A percentile compares a stretch with the other conserved stretches of the same genome.
Conservation (phyloP, 495 filamentous ascomycete genomes). For the Darksidea phi region DNA sequence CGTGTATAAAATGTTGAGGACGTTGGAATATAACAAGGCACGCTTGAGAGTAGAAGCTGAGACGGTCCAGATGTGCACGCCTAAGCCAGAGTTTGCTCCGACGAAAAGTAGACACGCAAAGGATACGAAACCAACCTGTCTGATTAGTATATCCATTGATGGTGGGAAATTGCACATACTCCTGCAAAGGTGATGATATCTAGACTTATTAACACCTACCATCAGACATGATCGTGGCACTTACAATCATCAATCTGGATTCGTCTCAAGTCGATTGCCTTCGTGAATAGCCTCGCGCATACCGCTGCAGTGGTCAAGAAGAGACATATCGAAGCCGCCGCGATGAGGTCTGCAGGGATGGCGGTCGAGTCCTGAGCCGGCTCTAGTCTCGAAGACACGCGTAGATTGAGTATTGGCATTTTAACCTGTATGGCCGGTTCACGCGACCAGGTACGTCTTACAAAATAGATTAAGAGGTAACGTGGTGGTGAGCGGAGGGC, state of each 20-base stretch:
- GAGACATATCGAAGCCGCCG: slow-evolving; percentile 16
- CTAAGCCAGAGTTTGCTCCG: slow-evolving; percentile 22
- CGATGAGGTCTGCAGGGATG: slow-evolving; percentile 12
- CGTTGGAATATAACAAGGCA: slow-evolving; percentile 19
- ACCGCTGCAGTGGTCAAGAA: slow-evolving; percentile 20
- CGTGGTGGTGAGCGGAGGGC: too few relatives aligned
- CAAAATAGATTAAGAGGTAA: too few relatives aligned
- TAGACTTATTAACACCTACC: neutral
- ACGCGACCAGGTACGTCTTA: too few relatives aligned
- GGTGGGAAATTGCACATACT: neutral
- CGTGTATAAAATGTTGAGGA: slow-evolving; percentile 24
- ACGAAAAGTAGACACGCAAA: slow-evolving; percentile 8
- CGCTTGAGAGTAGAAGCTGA: slow-evolving; percentile 1
- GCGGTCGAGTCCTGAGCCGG: neutral
- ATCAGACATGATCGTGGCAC: neutral
- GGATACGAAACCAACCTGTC: slow-evolving; percentile 5
- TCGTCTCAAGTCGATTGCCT: slow-evolving; percentile 10
- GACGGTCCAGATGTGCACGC: slow-evolving; percentile 27
- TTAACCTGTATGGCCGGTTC: too few relatives aligned
- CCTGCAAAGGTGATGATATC: neutral
- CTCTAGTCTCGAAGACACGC: too few relatives aligned
- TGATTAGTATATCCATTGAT: neutral
- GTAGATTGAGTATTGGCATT: too few relatives aligned
- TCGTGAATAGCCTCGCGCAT: slow-evolving; percentile 28
- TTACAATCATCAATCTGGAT: slow-evolving; percentile 34